A percentile compares a stretch with the other conserved stretches of the same genome.
These are phyloP conservation scores for Prosopis cineraria DNA, from an alignment of 306 rosid genomes.

Conservation along the genomic window DNA sequence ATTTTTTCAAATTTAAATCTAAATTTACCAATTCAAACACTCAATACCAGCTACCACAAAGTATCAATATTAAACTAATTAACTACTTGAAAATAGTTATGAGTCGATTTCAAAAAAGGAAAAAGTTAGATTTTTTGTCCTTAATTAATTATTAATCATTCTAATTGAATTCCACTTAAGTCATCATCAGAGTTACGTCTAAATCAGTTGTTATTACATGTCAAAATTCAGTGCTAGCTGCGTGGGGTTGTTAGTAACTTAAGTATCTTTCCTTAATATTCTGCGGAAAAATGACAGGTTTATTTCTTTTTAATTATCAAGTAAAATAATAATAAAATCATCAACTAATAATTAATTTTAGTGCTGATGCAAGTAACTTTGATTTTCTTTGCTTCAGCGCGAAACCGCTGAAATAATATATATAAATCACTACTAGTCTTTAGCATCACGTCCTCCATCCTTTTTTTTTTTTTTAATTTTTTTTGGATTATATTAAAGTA, in stretches of 20 bases:
- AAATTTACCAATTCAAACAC: too few relatives aligned
- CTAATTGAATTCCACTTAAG: not conserved
- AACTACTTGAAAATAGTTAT: not conserved
- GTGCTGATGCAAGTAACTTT: constrained; percentile 4
- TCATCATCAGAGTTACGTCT: not conserved
- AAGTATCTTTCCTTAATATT: not conserved
- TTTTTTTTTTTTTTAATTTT: not conserved
- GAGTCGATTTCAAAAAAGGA: not conserved
- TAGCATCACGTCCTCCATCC: not conserved
- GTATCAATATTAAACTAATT: not conserved
- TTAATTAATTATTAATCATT: too few relatives aligned
- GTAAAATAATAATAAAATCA: not conserved
- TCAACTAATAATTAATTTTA: not conserved
- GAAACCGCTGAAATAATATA: not conserved
- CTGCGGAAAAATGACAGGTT: not conserved
- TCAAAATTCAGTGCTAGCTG: not conserved
- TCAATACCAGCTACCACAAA: too few relatives aligned
- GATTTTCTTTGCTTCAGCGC: constrained; percentile 1
- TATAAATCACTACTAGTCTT: not conserved
- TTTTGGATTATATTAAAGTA: too few relatives aligned
- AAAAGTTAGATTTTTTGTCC: too few relatives aligned
- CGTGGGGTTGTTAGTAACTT: not conserved
- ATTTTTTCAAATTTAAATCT: too few relatives aligned
- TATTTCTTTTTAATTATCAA: not conserved
- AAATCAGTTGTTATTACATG: not conserved